Evolutionary conservation across 176 grass and related monocot species (phyloP).

Genomic region (Coix lacrymajobi): DNA sequence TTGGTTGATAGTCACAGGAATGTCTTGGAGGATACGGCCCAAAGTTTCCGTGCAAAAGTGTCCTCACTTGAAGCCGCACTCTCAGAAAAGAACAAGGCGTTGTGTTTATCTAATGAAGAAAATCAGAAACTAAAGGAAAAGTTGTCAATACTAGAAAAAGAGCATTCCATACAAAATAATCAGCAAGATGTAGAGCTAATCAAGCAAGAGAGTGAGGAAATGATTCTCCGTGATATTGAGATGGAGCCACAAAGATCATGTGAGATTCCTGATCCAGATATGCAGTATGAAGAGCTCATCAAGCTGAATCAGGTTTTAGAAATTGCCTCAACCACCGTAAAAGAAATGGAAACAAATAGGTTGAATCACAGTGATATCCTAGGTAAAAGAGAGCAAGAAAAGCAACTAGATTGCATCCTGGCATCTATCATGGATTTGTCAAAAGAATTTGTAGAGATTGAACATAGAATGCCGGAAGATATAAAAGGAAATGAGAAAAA

Average conservation of each 20-base stretch:
- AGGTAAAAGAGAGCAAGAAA: constrained; percentile 57
- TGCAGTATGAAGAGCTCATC: constrained; percentile 43
- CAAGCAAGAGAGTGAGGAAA: constrained; percentile 43
- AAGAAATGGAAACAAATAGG: constrained; percentile 48
- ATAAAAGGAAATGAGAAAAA: constrained; percentile 49
- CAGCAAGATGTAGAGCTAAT: constrained; percentile 31
- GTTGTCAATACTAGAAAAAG: constrained; percentile 34
- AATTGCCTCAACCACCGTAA: constrained; percentile 40
- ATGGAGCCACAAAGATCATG: constrained; percentile 52
- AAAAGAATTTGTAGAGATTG: constrained; percentile 59
- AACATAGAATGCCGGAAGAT: constrained; percentile 48
- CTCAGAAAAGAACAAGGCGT: constrained; percentile 52
- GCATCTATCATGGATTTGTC: constrained; percentile 62
- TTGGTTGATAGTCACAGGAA: constrained; percentile 41
- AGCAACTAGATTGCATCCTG: constrained; percentile 55
- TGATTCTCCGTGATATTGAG: constrained; percentile 57
- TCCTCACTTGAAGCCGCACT: constrained; percentile 48
- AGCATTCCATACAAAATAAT: constrained; percentile 9
- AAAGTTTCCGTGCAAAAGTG: constrained; percentile 38
- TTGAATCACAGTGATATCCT: constrained; percentile 28
- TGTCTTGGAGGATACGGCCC: constrained; percentile 32
- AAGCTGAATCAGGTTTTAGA: constrained; percentile 39
- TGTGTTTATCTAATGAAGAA: constrained; percentile 57
- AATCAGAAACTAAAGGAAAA: constrained; percentile 68
- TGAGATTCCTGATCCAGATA: constrained; percentile 28